Percentiles rank a stretch among this genome's conserved stretches.
phyloP scores from a whole-genome alignment of 768 basidiomycete species.

The Lentinula lateritia region DNA sequence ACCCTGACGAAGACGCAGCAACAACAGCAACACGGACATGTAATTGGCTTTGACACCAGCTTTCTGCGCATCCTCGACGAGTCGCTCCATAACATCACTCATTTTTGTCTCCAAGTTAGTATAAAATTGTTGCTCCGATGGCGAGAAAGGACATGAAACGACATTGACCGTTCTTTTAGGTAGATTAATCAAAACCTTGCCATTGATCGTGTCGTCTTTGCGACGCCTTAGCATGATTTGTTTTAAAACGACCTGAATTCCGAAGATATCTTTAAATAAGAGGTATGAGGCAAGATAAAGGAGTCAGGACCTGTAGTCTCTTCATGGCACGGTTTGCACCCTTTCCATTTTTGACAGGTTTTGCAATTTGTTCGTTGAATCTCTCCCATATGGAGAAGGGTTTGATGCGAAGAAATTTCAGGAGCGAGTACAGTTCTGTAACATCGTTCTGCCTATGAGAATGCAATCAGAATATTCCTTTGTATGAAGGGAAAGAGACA shows the following conservation, averaged over 20 bases:
- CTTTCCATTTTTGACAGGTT: conserved; percentile 69
- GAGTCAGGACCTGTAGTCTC: conserved; percentile 59
- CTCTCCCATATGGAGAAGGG: conserved; percentile 76
- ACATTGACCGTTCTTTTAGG: conserved; percentile 70
- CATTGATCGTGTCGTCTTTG: conserved; percentile 72
- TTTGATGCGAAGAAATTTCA: conserved; percentile 82
- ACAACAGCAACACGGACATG: conserved; percentile 62
- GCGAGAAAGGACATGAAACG: conserved; percentile 72
- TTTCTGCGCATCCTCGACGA: conserved; percentile 34
- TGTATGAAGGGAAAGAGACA: conserved; percentile 15
- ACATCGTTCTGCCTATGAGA: conserved; percentile 76
- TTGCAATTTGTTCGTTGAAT: conserved; percentile 75
- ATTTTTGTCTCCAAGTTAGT: conserved; percentile 62
- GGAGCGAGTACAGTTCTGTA: conserved; percentile 81
- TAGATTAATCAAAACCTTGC: conserved; percentile 76
- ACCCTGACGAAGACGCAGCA: conserved; percentile 90
- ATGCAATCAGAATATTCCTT: background rate
- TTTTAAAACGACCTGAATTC: conserved; percentile 64
- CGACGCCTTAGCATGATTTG: conserved; percentile 86
- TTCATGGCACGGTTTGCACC: conserved; percentile 70
- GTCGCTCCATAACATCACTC: conserved; percentile 59
- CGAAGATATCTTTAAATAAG: background rate
- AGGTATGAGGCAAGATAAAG: background rate
- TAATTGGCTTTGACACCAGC: conserved; percentile 45
- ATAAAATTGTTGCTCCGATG: conserved; percentile 79